Evolutionary conservation across 805 yeast genomes (phyloP), one percentile per base, ranked within the genome.

Genomic region (Ogataea henricii): DNA sequence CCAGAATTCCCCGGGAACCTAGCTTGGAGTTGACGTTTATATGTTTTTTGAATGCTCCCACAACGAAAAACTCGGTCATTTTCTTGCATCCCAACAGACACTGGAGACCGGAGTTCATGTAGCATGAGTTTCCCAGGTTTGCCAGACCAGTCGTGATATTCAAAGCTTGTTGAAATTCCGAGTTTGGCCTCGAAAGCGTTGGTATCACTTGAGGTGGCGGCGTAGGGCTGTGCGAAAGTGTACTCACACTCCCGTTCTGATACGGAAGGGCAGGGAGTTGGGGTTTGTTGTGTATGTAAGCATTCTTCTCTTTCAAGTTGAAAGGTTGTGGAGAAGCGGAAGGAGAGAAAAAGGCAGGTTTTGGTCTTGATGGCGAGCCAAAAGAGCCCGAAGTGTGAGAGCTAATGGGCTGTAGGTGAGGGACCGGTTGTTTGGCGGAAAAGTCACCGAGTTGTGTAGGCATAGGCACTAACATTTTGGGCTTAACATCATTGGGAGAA

Each of bases 41-140:
- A 62, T 85, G 85, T 46, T 76, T 76, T 51, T 76, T 74, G 65
- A 83, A 89, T 0, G 80, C 66, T 12, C 81, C 82, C 53, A 75
- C 67, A 37, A 84, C 69, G 58, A 91, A 87, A 47, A 86, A 79
- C 39, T 70, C 72, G 2, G 84, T 74, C 22, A 91, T 67, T 49
- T 81, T 82, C 1, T 81, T 81, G 0, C 92, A 82, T 0, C 92
- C 91, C 3, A 84, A 74, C 29, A 92, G 64, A 64, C 97, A 89
- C 67, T 91, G 98, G n/a, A 91, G 66, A 3, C 87, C 76, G 55
- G 96, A 86, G 67, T 91, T 91, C 90, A 91, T 86, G 66, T 91
- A 91, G 65, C 97, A 91, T 0, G 96, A 87, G 59, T 92, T 92
- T 2, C 97, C 96, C 52, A 91, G 70, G 63, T 91, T 91, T 12